Base-by-base conservation (phyloP, 495 filamentous ascomycete genomes). In the Podospora bellae-mahoneyi region DNA sequence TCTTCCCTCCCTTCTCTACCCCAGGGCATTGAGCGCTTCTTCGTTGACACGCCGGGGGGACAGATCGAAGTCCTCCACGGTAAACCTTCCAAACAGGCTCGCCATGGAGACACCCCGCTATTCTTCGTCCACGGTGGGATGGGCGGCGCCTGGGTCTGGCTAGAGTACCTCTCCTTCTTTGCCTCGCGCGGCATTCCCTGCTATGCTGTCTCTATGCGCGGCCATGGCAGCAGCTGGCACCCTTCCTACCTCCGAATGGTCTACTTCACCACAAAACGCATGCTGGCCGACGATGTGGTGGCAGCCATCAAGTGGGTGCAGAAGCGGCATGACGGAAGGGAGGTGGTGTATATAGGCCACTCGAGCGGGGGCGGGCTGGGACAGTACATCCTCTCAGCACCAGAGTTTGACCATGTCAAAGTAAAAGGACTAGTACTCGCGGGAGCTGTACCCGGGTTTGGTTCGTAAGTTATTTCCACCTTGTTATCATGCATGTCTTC, bases 51-150 rank as follows among this genome's bases (percentile, higher is more conserved):
- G 7, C 71, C 80, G 19, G 68, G 69, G n/a, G 80, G 81, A 18
- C 69, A 72, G 18, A 73, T 83, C 32, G 81, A 83, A 66, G 71
- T 84, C 3, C 74, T 84, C 9, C 73, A 75, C 28, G 75, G 77
- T 5, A 48, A 61, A 27, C 75, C 75, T 18, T 66, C 64, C 2
- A 16, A 3, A 27, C 65, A 20, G 10, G 2, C 27, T 27, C 16
- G 20, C 56, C 4, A 27, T 19, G 23, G 67, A 23, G 71, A 66
- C 26, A 62, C 74, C n/a, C 76, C 78, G 18, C 44, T 81, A 30
- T 75, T 83, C 78, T 81, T 83, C 66, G 71, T 74, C 55, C 81
- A 82, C 68, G 79, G 80, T 69, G 83, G 83, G 16, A 84, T 84
- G 72, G 83, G 81, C n/a, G 72, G 74, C 34, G 84, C 83, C 27